Percentiles rank a stretch among this genome's conserved stretches.
Conservation (phyloP, 1,139 yeast genomes). For the Hansenula lynferdii region DNA sequence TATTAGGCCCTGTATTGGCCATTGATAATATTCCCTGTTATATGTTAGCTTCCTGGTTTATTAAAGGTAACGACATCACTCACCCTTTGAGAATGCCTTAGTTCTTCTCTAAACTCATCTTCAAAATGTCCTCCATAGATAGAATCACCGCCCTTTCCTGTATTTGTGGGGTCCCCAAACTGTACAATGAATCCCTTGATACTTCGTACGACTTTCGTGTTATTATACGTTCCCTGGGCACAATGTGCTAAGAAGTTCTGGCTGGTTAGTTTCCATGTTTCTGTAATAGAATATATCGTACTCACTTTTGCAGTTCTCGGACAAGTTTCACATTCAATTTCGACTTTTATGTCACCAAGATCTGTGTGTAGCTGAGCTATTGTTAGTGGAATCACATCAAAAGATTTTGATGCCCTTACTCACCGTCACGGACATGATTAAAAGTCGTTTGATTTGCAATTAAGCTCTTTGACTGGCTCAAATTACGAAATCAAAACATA, state of each 20-base stretch:
- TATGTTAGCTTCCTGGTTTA: neutral
- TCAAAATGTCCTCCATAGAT: conserved; percentile 45
- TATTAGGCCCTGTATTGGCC: conserved; percentile 41
- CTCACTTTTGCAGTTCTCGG: conserved; percentile 33
- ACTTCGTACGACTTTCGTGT: conserved; percentile 36
- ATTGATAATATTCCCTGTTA: conserved; percentile 35
- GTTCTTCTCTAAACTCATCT: conserved; percentile 40
- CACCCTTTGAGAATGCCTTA: conserved; percentile 38
- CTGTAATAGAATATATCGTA: neutral
- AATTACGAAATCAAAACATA: too few species aligned
- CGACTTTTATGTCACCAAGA: conserved; percentile 35
- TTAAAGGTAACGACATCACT: conserved; percentile 16
- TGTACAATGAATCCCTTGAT: conserved; percentile 43
- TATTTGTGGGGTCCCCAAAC: conserved; percentile 46
- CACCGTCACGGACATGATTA: conserved; percentile 18
- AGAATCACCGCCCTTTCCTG: conserved; percentile 47
- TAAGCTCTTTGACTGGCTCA: too few species aligned
- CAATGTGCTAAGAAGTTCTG: conserved; percentile 43
- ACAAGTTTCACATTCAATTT: conserved; percentile 33
- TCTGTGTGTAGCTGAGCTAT: conserved; percentile 30
- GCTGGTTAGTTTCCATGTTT: neutral
- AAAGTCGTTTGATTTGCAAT: too few species aligned
- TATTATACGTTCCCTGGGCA: conserved; percentile 40
- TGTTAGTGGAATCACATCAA: too few species aligned
- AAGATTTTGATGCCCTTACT: neutral